Evolutionary conservation across 2,329 filamentous ascomycete genomes (phyloP).

Genomic region (Fusarium chlamydosporum): DNA sequence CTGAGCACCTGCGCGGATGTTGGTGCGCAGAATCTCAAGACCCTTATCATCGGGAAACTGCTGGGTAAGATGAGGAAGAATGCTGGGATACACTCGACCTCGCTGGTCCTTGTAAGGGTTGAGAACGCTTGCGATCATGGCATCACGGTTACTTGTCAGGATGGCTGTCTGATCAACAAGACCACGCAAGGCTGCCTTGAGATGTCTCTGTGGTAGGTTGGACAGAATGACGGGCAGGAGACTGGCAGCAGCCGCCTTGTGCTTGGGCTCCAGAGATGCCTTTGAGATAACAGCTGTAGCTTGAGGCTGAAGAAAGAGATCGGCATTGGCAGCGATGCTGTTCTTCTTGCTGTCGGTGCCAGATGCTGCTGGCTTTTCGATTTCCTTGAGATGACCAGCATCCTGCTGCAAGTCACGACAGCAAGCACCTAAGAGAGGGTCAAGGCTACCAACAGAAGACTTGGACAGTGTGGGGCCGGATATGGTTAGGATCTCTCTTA

Average conservation of each 20-base stretch:
- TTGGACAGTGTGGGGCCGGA: conserved; percentile 78
- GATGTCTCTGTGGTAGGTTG: conserved; percentile 73
- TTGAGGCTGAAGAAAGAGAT: conserved; percentile 73
- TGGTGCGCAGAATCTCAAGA: conserved; percentile 78
- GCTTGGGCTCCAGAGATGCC: conserved; percentile 58
- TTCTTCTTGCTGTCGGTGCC: conserved; percentile 57
- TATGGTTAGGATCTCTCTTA: conserved; percentile 70
- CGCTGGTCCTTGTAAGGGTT: conserved; percentile 78
- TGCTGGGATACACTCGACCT: conserved; percentile 76
- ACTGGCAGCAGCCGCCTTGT: conserved; percentile 69
- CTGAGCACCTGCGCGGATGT: conserved; percentile 62
- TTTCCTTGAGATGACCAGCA: conserved; percentile 62
- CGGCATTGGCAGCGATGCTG: conserved; percentile 72
- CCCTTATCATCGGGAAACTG: conserved; percentile 73
- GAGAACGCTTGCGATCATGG: conserved; percentile 85
- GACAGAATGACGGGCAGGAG: conserved; percentile 76
- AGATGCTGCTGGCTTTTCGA: conserved; percentile 53
- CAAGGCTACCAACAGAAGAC: conserved; percentile 73
- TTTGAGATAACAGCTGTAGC: conserved; percentile 52
- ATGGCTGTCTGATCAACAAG: conserved; percentile 87
- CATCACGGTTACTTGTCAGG: conserved; percentile 74
- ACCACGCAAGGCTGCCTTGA: conserved; percentile 79
- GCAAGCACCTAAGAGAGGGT: conserved; percentile 73
- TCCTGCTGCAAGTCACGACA: conserved; percentile 80
- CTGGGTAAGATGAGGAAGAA: conserved; percentile 82